Conservation (phyloP, 2,329 filamentous ascomycete genomes). For the Ceratocystis variospora region DNA sequence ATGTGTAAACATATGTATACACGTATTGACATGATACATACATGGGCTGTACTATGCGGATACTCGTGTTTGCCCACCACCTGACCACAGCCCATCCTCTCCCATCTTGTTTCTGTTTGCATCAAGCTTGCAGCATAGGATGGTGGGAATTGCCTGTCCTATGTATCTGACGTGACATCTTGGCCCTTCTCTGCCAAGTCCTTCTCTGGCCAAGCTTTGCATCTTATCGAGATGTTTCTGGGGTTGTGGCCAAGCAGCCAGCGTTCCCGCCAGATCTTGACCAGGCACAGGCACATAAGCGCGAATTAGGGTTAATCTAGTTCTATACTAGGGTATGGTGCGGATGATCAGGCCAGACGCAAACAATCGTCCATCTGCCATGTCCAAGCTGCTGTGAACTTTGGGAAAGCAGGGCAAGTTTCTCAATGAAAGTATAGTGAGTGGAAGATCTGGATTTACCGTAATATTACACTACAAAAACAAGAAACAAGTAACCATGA, state of each 20-base stretch:
- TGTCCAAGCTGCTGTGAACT: too few relatives aligned
- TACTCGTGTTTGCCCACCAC: too few relatives aligned
- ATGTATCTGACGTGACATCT: neutral
- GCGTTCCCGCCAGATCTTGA: neutral
- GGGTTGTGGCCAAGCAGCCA: neutral
- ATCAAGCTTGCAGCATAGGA: neutral
- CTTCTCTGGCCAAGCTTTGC: neutral
- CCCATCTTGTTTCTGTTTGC: neutral
- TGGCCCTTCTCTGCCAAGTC: neutral
- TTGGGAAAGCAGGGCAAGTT: too few relatives aligned
- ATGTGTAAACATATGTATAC: neutral
- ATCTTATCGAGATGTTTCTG: neutral
- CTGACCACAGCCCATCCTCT: too few relatives aligned
- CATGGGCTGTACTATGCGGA: neutral
- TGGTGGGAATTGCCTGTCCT: neutral
- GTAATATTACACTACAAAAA: neutral
- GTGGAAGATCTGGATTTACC: neutral
- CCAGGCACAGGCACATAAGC: neutral
- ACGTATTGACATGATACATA: neutral
- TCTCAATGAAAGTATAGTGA: neutral
- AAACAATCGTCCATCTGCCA: too few relatives aligned
- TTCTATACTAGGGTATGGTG: too few relatives aligned
- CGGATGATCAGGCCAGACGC: too few relatives aligned
- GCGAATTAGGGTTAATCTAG: neutral
- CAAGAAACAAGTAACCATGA: conserved; percentile 5